phyloP scores from a whole-genome alignment of 352 stramenopile genomes.

The Phytophthora cryptogea region DNA sequence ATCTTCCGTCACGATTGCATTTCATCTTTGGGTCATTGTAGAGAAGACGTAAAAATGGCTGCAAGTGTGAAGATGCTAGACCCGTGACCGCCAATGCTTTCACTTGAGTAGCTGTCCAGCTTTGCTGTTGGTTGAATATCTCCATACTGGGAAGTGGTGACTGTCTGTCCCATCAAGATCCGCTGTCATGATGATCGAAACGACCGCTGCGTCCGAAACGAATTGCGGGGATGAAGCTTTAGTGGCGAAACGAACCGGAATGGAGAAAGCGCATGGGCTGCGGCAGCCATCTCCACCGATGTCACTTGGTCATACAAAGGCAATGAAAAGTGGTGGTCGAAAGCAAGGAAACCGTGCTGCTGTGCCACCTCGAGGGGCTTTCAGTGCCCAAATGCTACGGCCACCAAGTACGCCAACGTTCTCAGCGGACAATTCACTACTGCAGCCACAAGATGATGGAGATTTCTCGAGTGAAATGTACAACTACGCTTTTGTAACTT shows the following conservation, averaged over 20 bases:
- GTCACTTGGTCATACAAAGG: background rate
- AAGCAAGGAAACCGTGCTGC: slow-evolving; percentile 2
- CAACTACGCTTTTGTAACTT: slow-evolving; percentile 19
- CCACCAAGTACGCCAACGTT: slow-evolving; percentile 24
- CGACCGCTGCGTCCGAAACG: slow-evolving; percentile 20
- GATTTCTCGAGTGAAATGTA: slow-evolving; percentile 5
- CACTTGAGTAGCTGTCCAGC: slow-evolving; percentile 41
- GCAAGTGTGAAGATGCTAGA: slow-evolving; percentile 45
- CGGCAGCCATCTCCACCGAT: slow-evolving; percentile 20
- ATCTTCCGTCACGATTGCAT: slow-evolving; percentile 6
- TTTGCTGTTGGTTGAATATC: background rate
- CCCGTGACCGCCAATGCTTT: slow-evolving; percentile 38
- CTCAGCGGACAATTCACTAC: slow-evolving; percentile 12
- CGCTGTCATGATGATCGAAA: slow-evolving; percentile 19
- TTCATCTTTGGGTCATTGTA: slow-evolving; percentile 36
- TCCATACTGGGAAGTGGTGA: slow-evolving; percentile 8
- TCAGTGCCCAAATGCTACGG: slow-evolving; percentile 44
- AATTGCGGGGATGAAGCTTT: background rate
- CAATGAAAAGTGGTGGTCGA: slow-evolving; percentile 2
- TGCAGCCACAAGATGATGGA: slow-evolving; percentile 10
- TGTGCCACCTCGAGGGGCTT: slow-evolving; percentile 39
- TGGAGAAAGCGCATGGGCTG: slow-evolving; percentile 23
- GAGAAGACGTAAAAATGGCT: slow-evolving; percentile 55
- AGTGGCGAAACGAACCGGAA: slow-evolving; percentile 20
- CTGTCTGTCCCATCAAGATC: slow-evolving; percentile 19